phyloP scores from a whole-genome alignment of 805 yeast genomes.

The Ascoidea asiatica region DNA sequence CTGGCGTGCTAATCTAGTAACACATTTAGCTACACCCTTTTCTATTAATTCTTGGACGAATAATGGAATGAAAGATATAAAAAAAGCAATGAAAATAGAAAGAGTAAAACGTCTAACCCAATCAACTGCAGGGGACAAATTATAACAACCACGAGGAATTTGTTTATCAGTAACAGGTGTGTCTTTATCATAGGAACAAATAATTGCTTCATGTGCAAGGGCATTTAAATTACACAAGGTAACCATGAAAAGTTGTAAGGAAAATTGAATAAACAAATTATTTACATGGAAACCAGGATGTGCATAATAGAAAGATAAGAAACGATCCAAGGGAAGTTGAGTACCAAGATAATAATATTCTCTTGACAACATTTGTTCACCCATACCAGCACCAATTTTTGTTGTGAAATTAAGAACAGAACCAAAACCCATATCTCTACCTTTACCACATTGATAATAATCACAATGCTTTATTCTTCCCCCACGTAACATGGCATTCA shows the following conservation, averaged over 20 bases:
- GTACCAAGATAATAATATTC: slow-evolving; percentile 90
- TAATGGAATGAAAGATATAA: slow-evolving; percentile 81
- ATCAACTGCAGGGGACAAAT: slow-evolving; percentile 69
- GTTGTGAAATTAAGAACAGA: slow-evolving; percentile 88
- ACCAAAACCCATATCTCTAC: slow-evolving; percentile 88
- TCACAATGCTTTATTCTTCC: slow-evolving; percentile 94
- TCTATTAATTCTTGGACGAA: slow-evolving; percentile 81
- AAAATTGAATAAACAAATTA: slow-evolving; percentile 73
- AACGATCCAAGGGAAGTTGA: slow-evolving; percentile 76
- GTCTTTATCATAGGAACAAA: slow-evolving; percentile 53
- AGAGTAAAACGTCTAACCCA: slow-evolving; percentile 86
- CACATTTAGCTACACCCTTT: slow-evolving; percentile 69
- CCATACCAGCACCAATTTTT: slow-evolving; percentile 98
- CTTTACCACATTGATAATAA: slow-evolving; percentile 93
- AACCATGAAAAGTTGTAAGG: slow-evolving; percentile 79
- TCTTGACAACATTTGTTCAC: slow-evolving; percentile 85
- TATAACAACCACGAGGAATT: slow-evolving; percentile 74
- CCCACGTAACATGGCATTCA: slow-evolving; percentile 78
- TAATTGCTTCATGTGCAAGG: slow-evolving; percentile 54
- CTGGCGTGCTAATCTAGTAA: slow-evolving; percentile 59
- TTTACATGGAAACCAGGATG: slow-evolving; percentile 95
- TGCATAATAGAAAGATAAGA: slow-evolving; percentile 87
- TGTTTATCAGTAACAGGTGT: slow-evolving; percentile 63
- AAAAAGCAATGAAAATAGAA: slow-evolving; percentile 85
- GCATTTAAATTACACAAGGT: slow-evolving; percentile 72